These are phyloP conservation scores for Dentipellis sp. DNA, from an alignment of 768 basidiomycete genomes.

Conservation along the genomic window DNA sequence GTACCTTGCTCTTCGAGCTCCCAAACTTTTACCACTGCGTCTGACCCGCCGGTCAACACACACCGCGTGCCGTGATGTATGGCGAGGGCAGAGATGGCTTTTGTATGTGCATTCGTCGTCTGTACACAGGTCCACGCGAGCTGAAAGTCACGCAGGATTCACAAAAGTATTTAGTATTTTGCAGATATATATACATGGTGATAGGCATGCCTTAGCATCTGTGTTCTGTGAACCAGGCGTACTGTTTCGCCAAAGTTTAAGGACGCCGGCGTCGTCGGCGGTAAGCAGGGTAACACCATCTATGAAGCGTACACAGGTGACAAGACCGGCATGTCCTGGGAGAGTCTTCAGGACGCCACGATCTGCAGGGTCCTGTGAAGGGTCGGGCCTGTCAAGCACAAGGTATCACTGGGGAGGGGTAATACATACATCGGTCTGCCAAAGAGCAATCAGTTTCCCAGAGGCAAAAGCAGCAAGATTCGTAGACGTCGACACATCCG, in stretches of 20 bases:
- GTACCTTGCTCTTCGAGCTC: constrained; percentile 28
- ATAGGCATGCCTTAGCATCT: constrained; percentile 26
- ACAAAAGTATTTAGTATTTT: constrained; percentile 12
- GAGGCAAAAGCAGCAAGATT: constrained; percentile 49
- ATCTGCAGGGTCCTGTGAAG: constrained; percentile 36
- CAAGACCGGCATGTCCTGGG: constrained; percentile 59
- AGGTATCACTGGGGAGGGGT: background rate
- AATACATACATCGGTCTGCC: constrained; percentile 40
- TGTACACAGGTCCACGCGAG: constrained; percentile 47
- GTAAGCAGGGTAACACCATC: constrained; percentile 44
- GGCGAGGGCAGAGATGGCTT: constrained; percentile 62
- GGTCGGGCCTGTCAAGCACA: background rate
- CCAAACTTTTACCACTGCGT: constrained; percentile 76
- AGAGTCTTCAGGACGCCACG: constrained; percentile 60
- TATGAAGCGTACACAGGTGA: constrained; percentile 73
- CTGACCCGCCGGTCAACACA: constrained; percentile 76
- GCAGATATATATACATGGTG: constrained; percentile 20
- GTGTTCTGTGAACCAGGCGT: constrained; percentile 7
- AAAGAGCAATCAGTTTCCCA: constrained; percentile 46
- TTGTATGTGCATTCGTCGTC: constrained; percentile 50
- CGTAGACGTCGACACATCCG: constrained; percentile 21
- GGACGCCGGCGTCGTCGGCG: constrained; percentile 66
- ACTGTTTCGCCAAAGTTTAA: constrained; percentile 48
- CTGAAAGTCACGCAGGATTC: constrained; percentile 2
- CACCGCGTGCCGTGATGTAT: constrained; percentile 27